These are phyloP conservation scores for Achaetomiella virescens DNA, from an alignment of 495 filamentous ascomycete genomes.

Conservation along the genomic window DNA sequence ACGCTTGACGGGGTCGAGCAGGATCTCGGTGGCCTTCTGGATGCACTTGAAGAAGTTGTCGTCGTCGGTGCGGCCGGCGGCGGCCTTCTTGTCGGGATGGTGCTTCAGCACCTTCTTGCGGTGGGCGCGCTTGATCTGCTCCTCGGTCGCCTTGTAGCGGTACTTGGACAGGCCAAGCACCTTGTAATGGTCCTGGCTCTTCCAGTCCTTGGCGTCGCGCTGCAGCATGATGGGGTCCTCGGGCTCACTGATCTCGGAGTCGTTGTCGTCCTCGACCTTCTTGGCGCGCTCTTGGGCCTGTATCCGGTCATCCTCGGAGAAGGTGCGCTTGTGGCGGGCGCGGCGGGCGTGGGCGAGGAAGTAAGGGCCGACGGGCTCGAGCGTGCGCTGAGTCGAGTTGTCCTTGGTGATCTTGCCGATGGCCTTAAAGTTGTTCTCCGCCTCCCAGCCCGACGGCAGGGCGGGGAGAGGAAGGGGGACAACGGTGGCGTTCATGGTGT, in stretches of 20 bases:
- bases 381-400: conserved; percentile 65
- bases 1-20: conserved; percentile 85
- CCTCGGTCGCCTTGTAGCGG: conserved; percentile 84
- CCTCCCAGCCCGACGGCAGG: conserved; percentile 75
- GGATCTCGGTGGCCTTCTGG: conserved; percentile 92
- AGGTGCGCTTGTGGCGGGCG: conserved; percentile 92
- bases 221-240: conserved; percentile 87
- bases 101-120: conserved; percentile 99
- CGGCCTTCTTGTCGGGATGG: conserved; percentile 98
- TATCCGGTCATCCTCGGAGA: conserved; percentile 96
- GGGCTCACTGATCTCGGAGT: conserved; percentile 82
- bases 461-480: conserved; percentile 57
- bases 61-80: conserved; percentile 78
- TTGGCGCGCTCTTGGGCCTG: conserved; percentile 90
- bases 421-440: conserved; percentile 86
- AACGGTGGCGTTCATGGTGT: conserved; percentile 37
- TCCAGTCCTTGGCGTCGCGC: conserved; percentile 98
- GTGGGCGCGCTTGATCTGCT: conserved; percentile 97
- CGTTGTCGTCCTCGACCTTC: conserved; percentile 89
- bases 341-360: conserved; percentile 96
- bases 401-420: conserved; percentile 57
- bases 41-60: conserved; percentile 99
- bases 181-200: conserved; percentile 97
- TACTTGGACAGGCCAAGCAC: conserved; percentile 90
- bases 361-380: conserved; percentile 94